phyloP scores from a whole-genome alignment of 1,284 basidiomycete species.

The Sanguinoderma infundibulare region DNA sequence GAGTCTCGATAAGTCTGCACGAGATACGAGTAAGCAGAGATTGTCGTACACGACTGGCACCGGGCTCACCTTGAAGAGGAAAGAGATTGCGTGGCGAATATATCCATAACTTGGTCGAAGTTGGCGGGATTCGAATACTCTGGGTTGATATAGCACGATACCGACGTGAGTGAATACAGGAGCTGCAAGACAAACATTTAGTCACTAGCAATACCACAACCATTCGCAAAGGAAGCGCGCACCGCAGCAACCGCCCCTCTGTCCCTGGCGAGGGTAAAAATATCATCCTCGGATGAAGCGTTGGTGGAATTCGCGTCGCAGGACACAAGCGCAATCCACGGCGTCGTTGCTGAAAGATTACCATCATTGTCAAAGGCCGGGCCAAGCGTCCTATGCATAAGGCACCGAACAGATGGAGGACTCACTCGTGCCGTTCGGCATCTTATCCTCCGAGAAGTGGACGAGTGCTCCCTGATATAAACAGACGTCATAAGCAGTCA shows the following conservation, averaged over 20 bases:
- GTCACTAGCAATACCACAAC: not conserved
- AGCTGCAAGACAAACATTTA: conserved; percentile 48
- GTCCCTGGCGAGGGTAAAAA: conserved; percentile 80
- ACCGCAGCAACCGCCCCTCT: conserved; percentile 81
- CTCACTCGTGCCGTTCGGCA: conserved; percentile 38
- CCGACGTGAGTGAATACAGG: conserved; percentile 74
- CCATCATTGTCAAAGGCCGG: not conserved
- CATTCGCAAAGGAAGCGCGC: conserved; percentile 31
- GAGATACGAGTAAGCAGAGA: not conserved
- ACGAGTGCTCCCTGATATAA: conserved; percentile 71
- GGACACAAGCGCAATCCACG: conserved; percentile 88
- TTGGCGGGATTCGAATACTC: conserved; percentile 68
- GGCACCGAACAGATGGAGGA: conserved; percentile 26
- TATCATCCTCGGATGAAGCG: conserved; percentile 61
- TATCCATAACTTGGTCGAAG: conserved; percentile 79
- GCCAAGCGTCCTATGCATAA: too few relatives aligned
- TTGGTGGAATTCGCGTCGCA: conserved; percentile 80
- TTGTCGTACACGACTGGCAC: not conserved
- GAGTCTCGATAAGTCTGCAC: conserved; percentile 62
- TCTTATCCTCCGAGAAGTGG: conserved; percentile 70
- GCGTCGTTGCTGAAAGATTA: conserved; percentile 60
- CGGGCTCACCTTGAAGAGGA: conserved; percentile 43
- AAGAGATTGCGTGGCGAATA: conserved; percentile 69
- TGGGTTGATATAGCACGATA: conserved; percentile 76
- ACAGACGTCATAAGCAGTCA: not conserved